Evolutionary conservation across 1,284 basidiomycete genomes (phyloP), one percentile per base, ranked within the genome.

Genomic region (Irpex sp.): DNA sequence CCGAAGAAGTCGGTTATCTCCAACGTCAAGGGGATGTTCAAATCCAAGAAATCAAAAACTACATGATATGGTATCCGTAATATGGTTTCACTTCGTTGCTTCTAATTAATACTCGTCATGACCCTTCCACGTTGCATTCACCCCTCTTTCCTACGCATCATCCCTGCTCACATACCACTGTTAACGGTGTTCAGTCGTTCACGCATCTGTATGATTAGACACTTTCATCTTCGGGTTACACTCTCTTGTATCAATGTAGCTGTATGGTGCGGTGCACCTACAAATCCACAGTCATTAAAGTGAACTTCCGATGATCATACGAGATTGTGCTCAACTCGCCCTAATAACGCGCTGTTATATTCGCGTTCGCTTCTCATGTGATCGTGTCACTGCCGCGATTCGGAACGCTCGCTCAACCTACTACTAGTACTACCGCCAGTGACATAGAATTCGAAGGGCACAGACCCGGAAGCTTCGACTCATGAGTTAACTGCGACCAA

Each of bases 21-120:
- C 26, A 56, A 56, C 54, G 54, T 56, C 11, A 56, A 56, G 34
- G 54, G 34, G 15, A 56, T 56, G 9, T 56, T 56, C 54, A 56
- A 56, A 21, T 56, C 54, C 15, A 56, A 56, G 31, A 56, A 56
- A 17, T 51, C 49, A 21, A 51, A 51, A 51, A 8, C 49, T 51
- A 17, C 49, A 21, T 51, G 17, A 21, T 21, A 51, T 51, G 11
- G 4, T 17, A 8, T 19, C 11, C 8, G 11, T n/a, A 17, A 51
- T 51, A 7, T 51, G 7, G 17, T 17, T 19, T 8, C 19, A 19
- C 49, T 51, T n/a, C 17, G 7, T 51, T 51, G 15, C 15, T 44
- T 44, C 40, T 44, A 44, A 44, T 44, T 44, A 15, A 15, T 44
- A 44, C 40, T 26, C 26, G 26, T 26, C 26, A 44, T 15, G 40